These are phyloP conservation scores for Trichocomaceae sp. DNA, from an alignment of 2,329 filamentous ascomycete species.

Conservation along the genomic window DNA sequence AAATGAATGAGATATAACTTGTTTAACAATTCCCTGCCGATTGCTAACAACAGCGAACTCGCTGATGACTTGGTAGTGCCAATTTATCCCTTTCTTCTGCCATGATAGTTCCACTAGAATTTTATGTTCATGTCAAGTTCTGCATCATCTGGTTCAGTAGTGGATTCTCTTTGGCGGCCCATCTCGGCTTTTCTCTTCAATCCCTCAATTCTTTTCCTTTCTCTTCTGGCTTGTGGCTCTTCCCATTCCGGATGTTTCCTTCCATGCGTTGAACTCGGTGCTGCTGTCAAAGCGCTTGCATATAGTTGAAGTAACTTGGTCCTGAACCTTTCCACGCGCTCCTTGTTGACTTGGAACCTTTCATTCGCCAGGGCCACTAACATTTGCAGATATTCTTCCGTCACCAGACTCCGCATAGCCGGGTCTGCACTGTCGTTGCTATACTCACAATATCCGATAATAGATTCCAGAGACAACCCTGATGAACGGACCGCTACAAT, in stretches of 20 bases:
- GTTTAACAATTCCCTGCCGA: neutral
- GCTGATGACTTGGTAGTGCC: neutral
- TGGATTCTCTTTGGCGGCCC: constrained; percentile 8
- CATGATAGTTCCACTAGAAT: neutral
- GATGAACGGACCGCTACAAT: constrained; percentile 82
- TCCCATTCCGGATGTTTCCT: constrained; percentile 30
- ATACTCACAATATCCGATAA: constrained; percentile 56
- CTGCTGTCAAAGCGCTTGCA: constrained; percentile 4
- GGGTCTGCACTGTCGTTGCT: constrained; percentile 21
- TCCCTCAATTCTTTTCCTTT: constrained; percentile 38
- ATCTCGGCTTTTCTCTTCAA: constrained; percentile 28
- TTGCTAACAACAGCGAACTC: neutral
- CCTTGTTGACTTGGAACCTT: constrained; percentile 35
- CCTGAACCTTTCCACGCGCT: constrained; percentile 36
- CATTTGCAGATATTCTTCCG: constrained; percentile 59
- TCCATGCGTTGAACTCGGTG: neutral
- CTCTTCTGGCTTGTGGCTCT: constrained; percentile 30
- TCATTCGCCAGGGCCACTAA: constrained; percentile 67
- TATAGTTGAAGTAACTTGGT: constrained; percentile 22
- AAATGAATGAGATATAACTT: neutral
- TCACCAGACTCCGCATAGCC: constrained; percentile 51
- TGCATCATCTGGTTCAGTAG: constrained; percentile 11
- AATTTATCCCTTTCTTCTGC: neutral
- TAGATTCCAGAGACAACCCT: constrained; percentile 72
- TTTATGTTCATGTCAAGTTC: constrained; percentile 11